Conservation (phyloP, 495 filamentous ascomycete species). For the Hypoxylon cercidicola region DNA sequence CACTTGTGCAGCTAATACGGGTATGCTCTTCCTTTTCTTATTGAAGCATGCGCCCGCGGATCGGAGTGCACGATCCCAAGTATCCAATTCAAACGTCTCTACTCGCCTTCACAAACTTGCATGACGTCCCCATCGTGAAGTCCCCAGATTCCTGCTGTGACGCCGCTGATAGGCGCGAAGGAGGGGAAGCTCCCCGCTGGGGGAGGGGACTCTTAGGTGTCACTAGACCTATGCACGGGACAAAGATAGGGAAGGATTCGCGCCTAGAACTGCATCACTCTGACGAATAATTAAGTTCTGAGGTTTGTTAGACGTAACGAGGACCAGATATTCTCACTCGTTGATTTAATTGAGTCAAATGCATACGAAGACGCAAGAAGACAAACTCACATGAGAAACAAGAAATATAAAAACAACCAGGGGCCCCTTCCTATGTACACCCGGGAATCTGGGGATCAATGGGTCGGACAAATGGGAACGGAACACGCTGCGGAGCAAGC, state of each 20-base stretch:
- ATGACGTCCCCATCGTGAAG: slow-evolving; percentile 16
- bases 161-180: slow-evolving; percentile 11
- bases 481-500: slow-evolving; percentile 23
- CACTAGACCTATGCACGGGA: slow-evolving; percentile 31
- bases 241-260: slow-evolving; percentile 30
- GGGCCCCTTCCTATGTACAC: not conserved
- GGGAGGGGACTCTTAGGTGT: not conserved
- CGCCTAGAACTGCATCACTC: slow-evolving; percentile 23
- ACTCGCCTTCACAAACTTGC: not conserved
- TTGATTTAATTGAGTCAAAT: too few species aligned
- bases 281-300: slow-evolving; percentile 6
- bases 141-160: slow-evolving; percentile 7
- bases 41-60: not conserved
- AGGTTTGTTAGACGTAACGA: slow-evolving; percentile 4
- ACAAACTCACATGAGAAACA: slow-evolving; percentile 7
- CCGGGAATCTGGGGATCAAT: slow-evolving; percentile 8
- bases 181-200: slow-evolving; percentile 26
- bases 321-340: too few species aligned
- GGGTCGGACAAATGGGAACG: slow-evolving; percentile 32
- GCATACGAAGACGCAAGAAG: not conserved
- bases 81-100: not conserved
- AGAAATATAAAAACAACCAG: not conserved
- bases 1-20: not conserved
- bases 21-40: not conserved
- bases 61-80: not conserved